Evolutionary conservation across 148 eudicot species (phyloP).

Genomic region (Vaccinium vitisidaea): DNA sequence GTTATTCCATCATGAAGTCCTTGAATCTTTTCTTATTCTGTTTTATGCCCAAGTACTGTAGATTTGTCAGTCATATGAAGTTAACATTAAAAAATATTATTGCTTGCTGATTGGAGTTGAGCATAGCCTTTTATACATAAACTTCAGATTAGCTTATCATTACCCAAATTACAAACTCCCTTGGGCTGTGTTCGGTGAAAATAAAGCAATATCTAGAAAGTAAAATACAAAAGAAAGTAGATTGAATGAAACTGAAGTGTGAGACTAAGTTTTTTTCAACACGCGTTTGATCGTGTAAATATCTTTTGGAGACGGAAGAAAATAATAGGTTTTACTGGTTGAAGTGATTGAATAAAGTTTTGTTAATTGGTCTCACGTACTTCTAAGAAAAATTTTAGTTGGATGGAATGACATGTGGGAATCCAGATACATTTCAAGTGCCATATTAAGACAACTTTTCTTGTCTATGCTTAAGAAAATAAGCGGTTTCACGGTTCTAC

Average conservation of each 20-base stretch:
- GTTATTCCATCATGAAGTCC: not conserved
- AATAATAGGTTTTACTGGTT: not conserved
- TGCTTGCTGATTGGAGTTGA: not conserved
- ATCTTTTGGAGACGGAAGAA: not conserved
- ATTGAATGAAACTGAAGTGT: not conserved
- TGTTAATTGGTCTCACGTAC: not conserved
- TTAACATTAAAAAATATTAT: not conserved
- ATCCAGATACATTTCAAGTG: not conserved
- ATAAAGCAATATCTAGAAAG: not conserved
- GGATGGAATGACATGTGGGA: not conserved
- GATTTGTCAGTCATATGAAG: not conserved
- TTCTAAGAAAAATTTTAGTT: not conserved
- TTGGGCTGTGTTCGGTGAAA: not conserved
- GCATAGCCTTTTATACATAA: not conserved
- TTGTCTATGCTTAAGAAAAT: not conserved
- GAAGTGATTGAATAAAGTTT: not conserved
- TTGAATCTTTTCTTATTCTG: not conserved
- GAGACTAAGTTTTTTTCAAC: not conserved
- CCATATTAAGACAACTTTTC: not conserved
- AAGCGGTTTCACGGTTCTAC: not conserved
- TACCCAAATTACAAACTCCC: not conserved
- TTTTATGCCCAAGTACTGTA: not conserved
- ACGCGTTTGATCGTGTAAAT: not conserved
- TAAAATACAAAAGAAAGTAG: not conserved
- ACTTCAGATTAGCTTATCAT: not conserved